Evolutionary conservation across 805 yeast species (phyloP).

Genomic region (Pichia scutulata): DNA sequence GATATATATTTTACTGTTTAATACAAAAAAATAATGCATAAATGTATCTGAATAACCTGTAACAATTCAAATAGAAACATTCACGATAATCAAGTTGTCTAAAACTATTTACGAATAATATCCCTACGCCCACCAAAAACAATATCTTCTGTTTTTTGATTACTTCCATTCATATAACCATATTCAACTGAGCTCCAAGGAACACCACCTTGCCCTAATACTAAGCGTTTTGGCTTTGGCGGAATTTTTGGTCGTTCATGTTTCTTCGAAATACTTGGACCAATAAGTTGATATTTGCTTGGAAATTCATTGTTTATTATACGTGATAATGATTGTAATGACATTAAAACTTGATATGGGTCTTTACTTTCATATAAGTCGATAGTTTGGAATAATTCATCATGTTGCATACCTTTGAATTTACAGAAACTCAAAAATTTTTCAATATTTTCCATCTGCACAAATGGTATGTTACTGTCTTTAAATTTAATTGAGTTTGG

Average conservation of each 20-base stretch:
- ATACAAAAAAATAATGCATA: too few relatives aligned
- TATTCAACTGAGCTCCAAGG: slow-evolving; percentile 54
- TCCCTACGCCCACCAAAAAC: slow-evolving; percentile 48
- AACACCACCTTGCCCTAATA: slow-evolving; percentile 24
- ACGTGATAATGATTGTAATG: slow-evolving; percentile 67
- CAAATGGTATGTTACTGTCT: slow-evolving; percentile 65
- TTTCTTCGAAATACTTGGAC: slow-evolving; percentile 47
- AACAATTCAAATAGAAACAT: too few relatives aligned
- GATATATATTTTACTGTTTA: too few relatives aligned
- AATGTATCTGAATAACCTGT: too few relatives aligned
- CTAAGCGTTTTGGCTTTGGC: slow-evolving; percentile 43
- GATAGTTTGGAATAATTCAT: slow-evolving; percentile 71
- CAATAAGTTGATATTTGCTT: slow-evolving; percentile 42
- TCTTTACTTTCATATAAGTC: slow-evolving; percentile 70
- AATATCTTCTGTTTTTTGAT: slow-evolving; percentile 44
- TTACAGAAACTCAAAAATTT: slow-evolving; percentile 59
- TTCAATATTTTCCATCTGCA: slow-evolving; percentile 80
- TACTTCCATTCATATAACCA: slow-evolving; percentile 53
- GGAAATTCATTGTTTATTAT: slow-evolving; percentile 48
- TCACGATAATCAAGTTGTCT: background rate
- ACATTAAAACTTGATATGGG: slow-evolving; percentile 70
- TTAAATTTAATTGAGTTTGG: slow-evolving; percentile 41
- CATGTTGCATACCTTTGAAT: slow-evolving; percentile 63
- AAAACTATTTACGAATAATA: slow-evolving; percentile 25
- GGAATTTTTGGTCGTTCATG: slow-evolving; percentile 45